phyloP scores from a whole-genome alignment of 2,329 filamentous ascomycete species.

The Rosellinia necatrix region DNA sequence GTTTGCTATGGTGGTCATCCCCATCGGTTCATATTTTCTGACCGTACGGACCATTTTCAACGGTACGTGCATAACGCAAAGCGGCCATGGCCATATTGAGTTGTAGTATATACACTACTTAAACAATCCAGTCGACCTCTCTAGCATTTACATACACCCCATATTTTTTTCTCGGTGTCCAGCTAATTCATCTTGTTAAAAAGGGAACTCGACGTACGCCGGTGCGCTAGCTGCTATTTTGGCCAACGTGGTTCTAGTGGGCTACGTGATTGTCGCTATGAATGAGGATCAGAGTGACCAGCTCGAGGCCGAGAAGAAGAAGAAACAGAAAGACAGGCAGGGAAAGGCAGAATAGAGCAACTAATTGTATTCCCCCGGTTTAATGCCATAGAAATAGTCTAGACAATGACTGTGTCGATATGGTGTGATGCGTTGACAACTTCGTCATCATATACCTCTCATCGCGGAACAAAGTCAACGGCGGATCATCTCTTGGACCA shows the following conservation, averaged over 20 bases:
- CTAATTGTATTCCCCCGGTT: background rate
- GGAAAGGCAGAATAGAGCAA: conserved; percentile 21
- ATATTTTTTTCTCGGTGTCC: too few relatives aligned
- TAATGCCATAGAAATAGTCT: background rate
- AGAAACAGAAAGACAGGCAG: conserved; percentile 50
- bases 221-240: conserved; percentile 84
- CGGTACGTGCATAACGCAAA: too few relatives aligned
- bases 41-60: conserved; percentile 77
- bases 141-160: background rate
- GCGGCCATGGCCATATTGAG: too few relatives aligned
- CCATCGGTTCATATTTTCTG: conserved; percentile 87
- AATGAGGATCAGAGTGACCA: conserved; percentile 72
- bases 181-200: too few relatives aligned
- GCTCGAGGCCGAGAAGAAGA: conserved; percentile 47
- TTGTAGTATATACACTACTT: too few relatives aligned
- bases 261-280: conserved; percentile 92
- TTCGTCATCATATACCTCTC: background rate
- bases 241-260: conserved; percentile 87
- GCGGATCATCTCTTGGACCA: too few relatives aligned
- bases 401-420: background rate
- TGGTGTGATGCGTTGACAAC: background rate
- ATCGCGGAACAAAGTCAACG: too few relatives aligned
- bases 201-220: conserved; percentile 87
- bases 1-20: conserved; percentile 84
- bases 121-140: background rate